Conservation (phyloP, 805 yeast species). For the Blastobotrys robertii region DNA sequence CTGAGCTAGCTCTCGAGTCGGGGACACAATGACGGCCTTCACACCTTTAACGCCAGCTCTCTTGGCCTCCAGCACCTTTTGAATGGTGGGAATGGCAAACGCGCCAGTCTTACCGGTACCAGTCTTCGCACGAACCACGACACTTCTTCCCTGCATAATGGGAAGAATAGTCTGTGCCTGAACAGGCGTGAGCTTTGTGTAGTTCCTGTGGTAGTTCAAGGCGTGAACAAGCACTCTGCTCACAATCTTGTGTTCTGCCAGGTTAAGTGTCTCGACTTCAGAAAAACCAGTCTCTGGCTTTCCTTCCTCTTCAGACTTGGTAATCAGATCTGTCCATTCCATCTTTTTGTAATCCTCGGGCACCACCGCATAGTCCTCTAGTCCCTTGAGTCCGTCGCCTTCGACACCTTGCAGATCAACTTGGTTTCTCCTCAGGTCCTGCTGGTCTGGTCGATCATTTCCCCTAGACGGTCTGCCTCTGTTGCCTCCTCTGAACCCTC, state of each 20-base stretch:
- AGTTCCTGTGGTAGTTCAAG: constrained; percentile 23
- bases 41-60: constrained; percentile 32
- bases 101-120: constrained; percentile 95
- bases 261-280: constrained; percentile 17
- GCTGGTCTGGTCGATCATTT: not conserved
- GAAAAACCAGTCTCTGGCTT: constrained; percentile 18
- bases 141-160: constrained; percentile 62
- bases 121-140: constrained; percentile 84
- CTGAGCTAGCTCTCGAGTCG: constrained; percentile 84
- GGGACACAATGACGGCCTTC: constrained; percentile 64
- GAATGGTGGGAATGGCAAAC: constrained; percentile 70
- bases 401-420: constrained; percentile 9
- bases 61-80: constrained; percentile 37
- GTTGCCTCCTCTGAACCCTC: constrained; percentile 1
- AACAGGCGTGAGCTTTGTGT: constrained; percentile 27
- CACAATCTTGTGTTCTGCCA: constrained; percentile 20
- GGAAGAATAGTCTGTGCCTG: constrained; percentile 40
- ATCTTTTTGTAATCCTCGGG: constrained; percentile 14
- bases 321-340: constrained; percentile 19
- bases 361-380: constrained; percentile 22
- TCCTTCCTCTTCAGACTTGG: constrained; percentile 7
- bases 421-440: constrained; percentile 4
- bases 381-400: constrained; percentile 26
- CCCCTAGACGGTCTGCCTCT: not conserved
- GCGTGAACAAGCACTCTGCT: constrained; percentile 26